Conservation (phyloP, 2,329 filamentous ascomycete species). For the Pseudogymnoascus sp. region DNA sequence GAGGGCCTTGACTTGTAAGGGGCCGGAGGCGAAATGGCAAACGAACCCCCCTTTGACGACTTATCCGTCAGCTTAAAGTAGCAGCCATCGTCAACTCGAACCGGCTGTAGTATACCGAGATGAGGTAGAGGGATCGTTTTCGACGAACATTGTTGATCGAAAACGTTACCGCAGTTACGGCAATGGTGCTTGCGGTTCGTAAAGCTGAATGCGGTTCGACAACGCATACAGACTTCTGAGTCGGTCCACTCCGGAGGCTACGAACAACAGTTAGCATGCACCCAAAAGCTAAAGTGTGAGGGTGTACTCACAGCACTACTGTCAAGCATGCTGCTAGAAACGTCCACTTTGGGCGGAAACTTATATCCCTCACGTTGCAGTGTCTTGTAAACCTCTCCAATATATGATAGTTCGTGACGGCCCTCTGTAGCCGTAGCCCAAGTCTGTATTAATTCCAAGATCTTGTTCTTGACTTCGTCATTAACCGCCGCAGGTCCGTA, state of each 20-base stretch:
- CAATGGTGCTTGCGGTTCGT: conserved; percentile 98
- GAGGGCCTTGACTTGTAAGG: conserved; percentile 54
- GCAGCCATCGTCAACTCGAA: conserved; percentile 93
- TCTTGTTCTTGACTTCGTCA: conserved; percentile 77
- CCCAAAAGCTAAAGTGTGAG: neutral
- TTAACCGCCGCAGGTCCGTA: conserved; percentile 69
- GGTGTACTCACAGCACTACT: conserved; percentile 70
- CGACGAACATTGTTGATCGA: conserved; percentile 88
- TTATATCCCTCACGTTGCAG: conserved; percentile 78
- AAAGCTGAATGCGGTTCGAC: conserved; percentile 89
- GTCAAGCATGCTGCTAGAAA: conserved; percentile 96
- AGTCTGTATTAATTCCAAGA: conserved; percentile 84
- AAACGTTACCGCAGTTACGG: conserved; percentile 94
- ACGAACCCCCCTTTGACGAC: conserved; percentile 37
- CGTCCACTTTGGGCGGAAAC: conserved; percentile 78
- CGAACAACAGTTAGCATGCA: conserved; percentile 4
- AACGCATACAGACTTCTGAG: conserved; percentile 98
- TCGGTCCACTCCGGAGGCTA: conserved; percentile 96
- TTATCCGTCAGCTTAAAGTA: conserved; percentile 82
- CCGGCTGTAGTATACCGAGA: conserved; percentile 81
- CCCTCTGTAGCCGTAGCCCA: conserved; percentile 89
- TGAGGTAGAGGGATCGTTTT: conserved; percentile 85
- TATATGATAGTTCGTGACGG: conserved; percentile 73
- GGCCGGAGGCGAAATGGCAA: conserved; percentile 36
- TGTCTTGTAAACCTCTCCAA: conserved; percentile 76